Evolutionary conservation across 2,329 filamentous ascomycete species (phyloP).

Genomic region (Lachnellula cervina): DNA sequence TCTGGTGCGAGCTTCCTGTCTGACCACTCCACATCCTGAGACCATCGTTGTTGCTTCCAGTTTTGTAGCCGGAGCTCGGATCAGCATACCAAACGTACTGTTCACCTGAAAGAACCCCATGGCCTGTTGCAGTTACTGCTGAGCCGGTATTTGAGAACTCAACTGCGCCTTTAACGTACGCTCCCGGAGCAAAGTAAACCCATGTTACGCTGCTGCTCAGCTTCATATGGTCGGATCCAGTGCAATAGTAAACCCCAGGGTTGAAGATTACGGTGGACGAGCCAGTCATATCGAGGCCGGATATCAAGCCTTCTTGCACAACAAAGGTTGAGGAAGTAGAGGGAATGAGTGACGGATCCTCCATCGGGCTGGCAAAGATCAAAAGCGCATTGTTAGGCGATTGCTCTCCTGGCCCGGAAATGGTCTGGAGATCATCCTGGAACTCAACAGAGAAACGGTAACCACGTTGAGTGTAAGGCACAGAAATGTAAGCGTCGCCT

Average conservation of each 20-base stretch:
- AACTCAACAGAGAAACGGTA: not conserved
- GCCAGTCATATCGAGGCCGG: not conserved
- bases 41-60: not conserved
- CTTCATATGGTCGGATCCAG: not conserved
- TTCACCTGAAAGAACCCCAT: not conserved
- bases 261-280: not conserved
- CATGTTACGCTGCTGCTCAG: not conserved
- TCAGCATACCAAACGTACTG: not conserved
- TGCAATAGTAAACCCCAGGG: not conserved
- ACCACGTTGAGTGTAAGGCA: not conserved
- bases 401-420: not conserved
- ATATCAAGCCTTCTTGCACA: not conserved
- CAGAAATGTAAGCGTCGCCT: not conserved
- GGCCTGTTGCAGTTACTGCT: not conserved
- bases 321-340: not conserved
- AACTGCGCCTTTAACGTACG: not conserved
- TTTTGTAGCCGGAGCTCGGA: not conserved
- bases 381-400: not conserved
- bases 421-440: not conserved
- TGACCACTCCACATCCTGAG: not conserved
- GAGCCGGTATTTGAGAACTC: not conserved
- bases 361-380: not conserved
- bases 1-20: not conserved
- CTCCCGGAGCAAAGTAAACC: not conserved
- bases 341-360: not conserved